These are phyloP conservation scores for Lunularia cruciata DNA, from an alignment of 225 moss, liverwort and hornwort genomes.

Conservation along the genomic window DNA sequence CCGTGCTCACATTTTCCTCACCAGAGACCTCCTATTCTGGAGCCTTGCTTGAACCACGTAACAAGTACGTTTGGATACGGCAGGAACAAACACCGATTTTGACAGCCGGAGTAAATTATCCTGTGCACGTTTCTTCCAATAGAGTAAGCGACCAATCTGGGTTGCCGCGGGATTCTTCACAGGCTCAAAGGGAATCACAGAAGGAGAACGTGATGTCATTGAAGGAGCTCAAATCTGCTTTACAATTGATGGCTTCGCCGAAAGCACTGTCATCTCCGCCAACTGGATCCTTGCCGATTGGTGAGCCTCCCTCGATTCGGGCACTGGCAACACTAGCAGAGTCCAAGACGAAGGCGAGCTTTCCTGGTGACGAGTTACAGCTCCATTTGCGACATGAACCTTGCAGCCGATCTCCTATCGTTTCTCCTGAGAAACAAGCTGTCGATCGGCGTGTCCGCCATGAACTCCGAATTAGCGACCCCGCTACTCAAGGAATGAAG, in stretches of 20 bases:
- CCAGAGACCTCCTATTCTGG: not conserved
- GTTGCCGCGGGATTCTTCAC: constrained; percentile 2
- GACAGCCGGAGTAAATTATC: not conserved
- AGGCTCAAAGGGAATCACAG: constrained; percentile 13
- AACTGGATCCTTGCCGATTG: not conserved
- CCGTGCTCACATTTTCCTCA: not conserved
- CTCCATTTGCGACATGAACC: constrained; percentile 16
- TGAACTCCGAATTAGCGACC: not conserved
- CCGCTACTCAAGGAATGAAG: not conserved
- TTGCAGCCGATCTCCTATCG: constrained; percentile 10
- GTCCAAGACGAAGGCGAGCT: not conserved
- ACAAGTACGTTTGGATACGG: not conserved
- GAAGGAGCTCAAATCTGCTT: not conserved
- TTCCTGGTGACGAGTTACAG: constrained; percentile 12
- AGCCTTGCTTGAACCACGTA: not conserved
- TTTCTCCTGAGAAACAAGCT: not conserved
- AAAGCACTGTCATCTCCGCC: not conserved
- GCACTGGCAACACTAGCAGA: constrained; percentile 5
- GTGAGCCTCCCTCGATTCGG: constrained; percentile 7
- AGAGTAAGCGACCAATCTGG: not conserved
- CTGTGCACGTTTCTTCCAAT: not conserved
- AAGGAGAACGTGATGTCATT: constrained; percentile 22
- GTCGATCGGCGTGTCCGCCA: not conserved
- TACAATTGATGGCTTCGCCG: not conserved
- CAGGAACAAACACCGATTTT: not conserved